Evolutionary conservation across 2,329 filamentous ascomycete species (phyloP), one percentile per base, ranked within the genome.

Genomic region (Stromatinia cepivora): DNA sequence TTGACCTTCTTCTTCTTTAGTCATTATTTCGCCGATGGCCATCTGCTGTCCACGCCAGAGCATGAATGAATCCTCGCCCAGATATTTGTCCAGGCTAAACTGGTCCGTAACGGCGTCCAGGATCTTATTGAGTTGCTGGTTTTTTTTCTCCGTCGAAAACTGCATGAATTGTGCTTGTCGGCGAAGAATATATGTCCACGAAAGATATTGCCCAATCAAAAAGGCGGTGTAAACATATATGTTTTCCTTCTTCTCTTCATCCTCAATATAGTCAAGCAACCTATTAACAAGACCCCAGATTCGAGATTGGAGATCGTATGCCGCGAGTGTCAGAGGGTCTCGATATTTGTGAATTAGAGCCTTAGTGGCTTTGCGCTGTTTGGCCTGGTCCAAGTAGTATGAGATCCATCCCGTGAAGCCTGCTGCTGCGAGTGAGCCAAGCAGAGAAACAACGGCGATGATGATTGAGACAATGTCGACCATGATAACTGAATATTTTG

Each of bases 41-140:
- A 76, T 76, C 58, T 76, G 74, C 36, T 76, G 73, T 42, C 74
- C 74, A 39, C 73, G 70, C 74, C 74, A 76, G 36, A 76, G 72
- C 74, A 75, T 76, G n/a, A 75, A 75, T 17, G 73, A 70, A n/a
- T 69, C 61, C 22, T 75, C 74, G 11, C 70, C 74, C 17, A 25
- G 17, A 10, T 66, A 48, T 31, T 28, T 63, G 28, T 72, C 70
- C 13, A 65, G 48, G 22, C 68, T 70, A 50, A 76, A 72, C 25
- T 72, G 66, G 8, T 70, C 39, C 1, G 73, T 73, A 57, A 76
- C 72, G 13, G 59, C 31, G 10, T 72, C 70, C 39, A 76, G 34
- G 31, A 73, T 72, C 11, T 67, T 28, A 52, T 68, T 69, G n/a
- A 76, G 70, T 59, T 71, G 59, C 31, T 66, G 71, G 52, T 74